Evolutionary conservation across 192 early-diverging fungal species (phyloP).

Genomic region (Entomortierella beljakovae): DNA sequence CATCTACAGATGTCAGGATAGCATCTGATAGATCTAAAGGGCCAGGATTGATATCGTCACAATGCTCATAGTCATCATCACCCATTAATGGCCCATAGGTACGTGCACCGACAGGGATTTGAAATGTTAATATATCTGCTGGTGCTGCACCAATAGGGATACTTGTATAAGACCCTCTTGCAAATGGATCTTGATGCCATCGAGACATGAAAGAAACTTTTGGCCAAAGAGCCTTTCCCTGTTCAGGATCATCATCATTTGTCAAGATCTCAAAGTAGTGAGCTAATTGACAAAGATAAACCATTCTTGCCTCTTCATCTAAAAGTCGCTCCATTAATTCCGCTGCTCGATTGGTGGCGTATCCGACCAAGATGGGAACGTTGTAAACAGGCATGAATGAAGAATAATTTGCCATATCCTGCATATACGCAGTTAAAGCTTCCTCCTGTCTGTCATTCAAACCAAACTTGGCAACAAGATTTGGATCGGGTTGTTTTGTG

Average conservation of each 20-base stretch:
- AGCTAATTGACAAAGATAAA: constrained; percentile 44
- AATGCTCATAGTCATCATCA: constrained; percentile 8
- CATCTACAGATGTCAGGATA: constrained; percentile 13
- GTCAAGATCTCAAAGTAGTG: constrained; percentile 22
- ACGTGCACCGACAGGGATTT: constrained; percentile 33
- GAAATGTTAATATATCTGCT: constrained; percentile 45
- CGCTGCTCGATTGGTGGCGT: constrained; percentile 44
- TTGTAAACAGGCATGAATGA: constrained; percentile 35
- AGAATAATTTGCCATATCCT: constrained; percentile 40
- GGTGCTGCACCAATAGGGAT: constrained; percentile 47
- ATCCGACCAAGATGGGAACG: constrained; percentile 34
- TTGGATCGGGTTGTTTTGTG: neutral
- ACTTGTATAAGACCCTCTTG: constrained; percentile 57
- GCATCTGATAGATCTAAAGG: neutral
- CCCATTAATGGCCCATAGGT: constrained; percentile 1
- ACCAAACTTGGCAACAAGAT: neutral
- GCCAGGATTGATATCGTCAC: neutral
- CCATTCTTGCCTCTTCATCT: constrained; percentile 25
- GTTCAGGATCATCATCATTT: neutral
- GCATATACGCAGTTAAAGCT: constrained; percentile 29
- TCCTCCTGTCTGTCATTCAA: constrained; percentile 23
- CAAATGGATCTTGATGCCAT: constrained; percentile 60
- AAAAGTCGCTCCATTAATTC: constrained; percentile 34
- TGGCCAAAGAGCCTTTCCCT: constrained; percentile 23
- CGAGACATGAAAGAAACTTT: constrained; percentile 44